These are phyloP conservation scores for Alternaria sp. DNA, from an alignment of 2,329 filamentous ascomycete species.

Conservation along the genomic window DNA sequence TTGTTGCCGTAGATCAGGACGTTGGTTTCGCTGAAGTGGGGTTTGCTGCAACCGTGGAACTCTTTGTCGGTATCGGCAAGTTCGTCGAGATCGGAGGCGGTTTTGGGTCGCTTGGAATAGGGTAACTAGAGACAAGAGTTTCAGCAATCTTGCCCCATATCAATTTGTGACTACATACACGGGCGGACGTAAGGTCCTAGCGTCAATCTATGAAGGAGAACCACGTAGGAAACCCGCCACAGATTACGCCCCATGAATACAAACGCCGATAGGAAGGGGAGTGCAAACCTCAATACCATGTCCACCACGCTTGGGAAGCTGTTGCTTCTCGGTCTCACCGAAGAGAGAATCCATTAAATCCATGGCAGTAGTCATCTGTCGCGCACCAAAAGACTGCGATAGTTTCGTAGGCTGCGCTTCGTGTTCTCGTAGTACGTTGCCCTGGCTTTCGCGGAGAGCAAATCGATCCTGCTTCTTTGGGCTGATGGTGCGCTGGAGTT, in stretches of 20 bases:
- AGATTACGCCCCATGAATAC: constrained; percentile 48
- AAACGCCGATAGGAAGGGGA: constrained; percentile 48
- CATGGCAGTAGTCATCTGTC: constrained; percentile 84
- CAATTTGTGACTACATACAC: constrained; percentile 55
- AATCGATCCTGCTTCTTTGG: constrained; percentile 89
- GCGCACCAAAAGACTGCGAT: constrained; percentile 41
- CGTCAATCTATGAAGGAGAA: constrained; percentile 42
- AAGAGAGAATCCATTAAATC: constrained; percentile 97
- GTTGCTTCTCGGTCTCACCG: constrained; percentile 64
- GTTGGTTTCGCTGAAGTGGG: constrained; percentile 78
- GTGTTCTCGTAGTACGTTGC: constrained; percentile 61
- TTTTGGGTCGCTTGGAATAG: constrained; percentile 79
- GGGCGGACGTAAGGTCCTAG: constrained; percentile 34
- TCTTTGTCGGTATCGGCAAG: constrained; percentile 68
- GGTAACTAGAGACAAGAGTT: constrained; percentile 71
- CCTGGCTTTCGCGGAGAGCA: constrained; percentile 70
- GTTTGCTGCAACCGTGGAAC: constrained; percentile 77
- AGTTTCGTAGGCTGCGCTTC: constrained; percentile 45
- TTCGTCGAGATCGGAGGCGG: constrained; percentile 66
- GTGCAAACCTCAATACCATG: constrained; percentile 90
- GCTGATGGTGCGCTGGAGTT: constrained; percentile 91
- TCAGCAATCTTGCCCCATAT: constrained; percentile 48
- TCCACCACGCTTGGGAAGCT: constrained; percentile 58
- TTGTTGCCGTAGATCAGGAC: constrained; percentile 70
- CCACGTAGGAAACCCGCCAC: constrained; percentile 46